A percentile compares a stretch with the other conserved stretches of the same genome.
Evolutionary conservation across 495 filamentous ascomycete genomes (phyloP).

Genomic region (Penicillium bovifimosum): DNA sequence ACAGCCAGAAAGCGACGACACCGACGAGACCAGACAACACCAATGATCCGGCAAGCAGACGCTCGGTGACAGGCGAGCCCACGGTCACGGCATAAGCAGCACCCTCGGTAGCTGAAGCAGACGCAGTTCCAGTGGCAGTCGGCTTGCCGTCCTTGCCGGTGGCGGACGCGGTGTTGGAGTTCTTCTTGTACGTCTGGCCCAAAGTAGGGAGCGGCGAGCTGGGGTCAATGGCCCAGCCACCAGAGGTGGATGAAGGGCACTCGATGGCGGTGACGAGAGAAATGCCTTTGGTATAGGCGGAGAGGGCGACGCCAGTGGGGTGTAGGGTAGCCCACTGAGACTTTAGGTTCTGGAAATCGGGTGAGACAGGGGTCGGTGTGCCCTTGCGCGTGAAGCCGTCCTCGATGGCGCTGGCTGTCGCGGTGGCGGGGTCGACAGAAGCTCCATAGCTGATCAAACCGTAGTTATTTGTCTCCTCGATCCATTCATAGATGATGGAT

Average conservation of each 20-base stretch:
- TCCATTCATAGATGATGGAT: conserved; percentile 85
- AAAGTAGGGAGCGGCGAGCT: conserved; percentile 63
- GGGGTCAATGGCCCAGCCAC: conserved; percentile 67
- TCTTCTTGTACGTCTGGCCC: conserved; percentile 38
- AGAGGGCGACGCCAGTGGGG: conserved; percentile 60
- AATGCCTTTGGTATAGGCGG: conserved; percentile 57
- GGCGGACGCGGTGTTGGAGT: not conserved
- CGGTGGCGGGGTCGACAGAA: conserved; percentile 24
- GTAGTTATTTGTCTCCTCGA: conserved; percentile 79
- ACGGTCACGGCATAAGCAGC: conserved; percentile 16
- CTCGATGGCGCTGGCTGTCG: conserved; percentile 43
- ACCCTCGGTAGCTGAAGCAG: conserved; percentile 14
- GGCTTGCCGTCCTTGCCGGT: not conserved
- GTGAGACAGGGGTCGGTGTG: conserved; percentile 65
- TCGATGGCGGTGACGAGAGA: conserved; percentile 49
- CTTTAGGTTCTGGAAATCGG: conserved; percentile 75
- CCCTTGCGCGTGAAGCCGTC: conserved; percentile 67
- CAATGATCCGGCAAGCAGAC: conserved; percentile 19
- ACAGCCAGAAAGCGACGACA: conserved; percentile 23
- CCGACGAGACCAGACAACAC: conserved; percentile 20
- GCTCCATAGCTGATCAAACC: conserved; percentile 76
- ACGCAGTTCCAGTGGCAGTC: conserved; percentile 7
- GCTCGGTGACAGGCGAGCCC: conserved; percentile 16
- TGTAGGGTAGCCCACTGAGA: conserved; percentile 67
- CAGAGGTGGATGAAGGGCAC: conserved; percentile 65